phyloP scores from a whole-genome alignment of 768 basidiomycete species.

The Xerocomus spinulosus region DNA sequence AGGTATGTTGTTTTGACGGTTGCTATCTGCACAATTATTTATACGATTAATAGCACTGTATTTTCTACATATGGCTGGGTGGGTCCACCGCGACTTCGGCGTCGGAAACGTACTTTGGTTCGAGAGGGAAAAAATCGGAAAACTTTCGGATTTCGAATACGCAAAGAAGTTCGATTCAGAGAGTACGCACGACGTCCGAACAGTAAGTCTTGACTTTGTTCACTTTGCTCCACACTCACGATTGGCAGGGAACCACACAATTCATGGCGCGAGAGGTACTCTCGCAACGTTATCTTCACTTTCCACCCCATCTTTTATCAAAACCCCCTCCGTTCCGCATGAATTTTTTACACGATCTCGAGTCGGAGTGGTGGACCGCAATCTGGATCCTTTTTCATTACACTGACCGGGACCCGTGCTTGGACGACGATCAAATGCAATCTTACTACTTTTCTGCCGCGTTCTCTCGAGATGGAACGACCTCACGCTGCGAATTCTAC shows the following conservation, averaged over 20 bases:
- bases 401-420: too few species aligned
- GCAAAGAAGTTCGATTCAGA: neutral
- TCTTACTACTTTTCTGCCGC: too few species aligned
- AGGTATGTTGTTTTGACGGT: neutral
- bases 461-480: too few species aligned
- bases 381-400: slow-evolving; percentile 7
- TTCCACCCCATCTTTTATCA: neutral
- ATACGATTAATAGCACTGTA: neutral
- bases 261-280: slow-evolving; percentile 14
- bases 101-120: neutral
- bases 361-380: slow-evolving; percentile 8
- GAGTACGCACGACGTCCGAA: neutral
- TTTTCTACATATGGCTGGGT: neutral
- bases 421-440: too few species aligned
- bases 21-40: neutral
- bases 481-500: too few species aligned
- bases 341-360: slow-evolving; percentile 13
- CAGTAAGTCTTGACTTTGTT: neutral
- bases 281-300: neutral
- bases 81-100: neutral
- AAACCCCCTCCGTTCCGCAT: slow-evolving; percentile 7
- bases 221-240: neutral
- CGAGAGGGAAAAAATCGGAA: neutral
- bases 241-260: slow-evolving; percentile 6
- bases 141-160: neutral